Evolutionary conservation across 2,329 filamentous ascomycete genomes (phyloP).

Genomic region (Verticillium nubilum): DNA sequence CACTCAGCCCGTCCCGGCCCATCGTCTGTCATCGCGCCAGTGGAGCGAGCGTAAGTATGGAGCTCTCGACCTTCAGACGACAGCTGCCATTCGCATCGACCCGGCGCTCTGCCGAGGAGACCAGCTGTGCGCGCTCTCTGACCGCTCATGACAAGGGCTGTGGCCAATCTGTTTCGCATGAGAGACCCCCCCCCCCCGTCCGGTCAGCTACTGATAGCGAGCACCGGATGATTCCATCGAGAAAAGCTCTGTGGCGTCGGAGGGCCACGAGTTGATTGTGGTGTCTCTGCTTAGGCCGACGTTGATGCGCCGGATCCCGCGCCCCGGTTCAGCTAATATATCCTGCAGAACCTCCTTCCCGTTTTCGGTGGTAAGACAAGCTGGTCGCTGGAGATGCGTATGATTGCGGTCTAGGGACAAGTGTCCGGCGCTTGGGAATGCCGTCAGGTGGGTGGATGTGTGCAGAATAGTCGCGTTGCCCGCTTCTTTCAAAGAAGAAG

Average conservation of each 20-base stretch:
- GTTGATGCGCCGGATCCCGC: background rate
- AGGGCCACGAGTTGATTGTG: background rate
- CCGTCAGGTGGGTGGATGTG: background rate
- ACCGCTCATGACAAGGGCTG: background rate
- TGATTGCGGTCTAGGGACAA: background rate
- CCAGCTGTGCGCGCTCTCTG: background rate
- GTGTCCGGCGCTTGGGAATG: background rate
- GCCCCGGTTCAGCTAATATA: background rate
- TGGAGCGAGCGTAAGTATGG: background rate
- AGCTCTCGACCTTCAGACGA: background rate
- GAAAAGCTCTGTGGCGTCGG: background rate
- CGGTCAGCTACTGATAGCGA: background rate
- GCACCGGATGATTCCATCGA: background rate
- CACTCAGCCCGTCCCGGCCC: background rate
- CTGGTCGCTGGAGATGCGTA: background rate
- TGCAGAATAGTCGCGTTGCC: background rate
- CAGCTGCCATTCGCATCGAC: background rate
- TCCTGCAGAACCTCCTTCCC: background rate
- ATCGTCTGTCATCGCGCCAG: background rate
- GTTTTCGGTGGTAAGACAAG: background rate
- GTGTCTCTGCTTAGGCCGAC: background rate
- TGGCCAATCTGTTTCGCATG: background rate
- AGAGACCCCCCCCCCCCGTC: too few species aligned
- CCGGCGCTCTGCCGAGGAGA: background rate
- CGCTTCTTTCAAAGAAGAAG: background rate